Base-by-base conservation (phyloP, 1,284 basidiomycete species). In the Golubevia sp. region DNA sequence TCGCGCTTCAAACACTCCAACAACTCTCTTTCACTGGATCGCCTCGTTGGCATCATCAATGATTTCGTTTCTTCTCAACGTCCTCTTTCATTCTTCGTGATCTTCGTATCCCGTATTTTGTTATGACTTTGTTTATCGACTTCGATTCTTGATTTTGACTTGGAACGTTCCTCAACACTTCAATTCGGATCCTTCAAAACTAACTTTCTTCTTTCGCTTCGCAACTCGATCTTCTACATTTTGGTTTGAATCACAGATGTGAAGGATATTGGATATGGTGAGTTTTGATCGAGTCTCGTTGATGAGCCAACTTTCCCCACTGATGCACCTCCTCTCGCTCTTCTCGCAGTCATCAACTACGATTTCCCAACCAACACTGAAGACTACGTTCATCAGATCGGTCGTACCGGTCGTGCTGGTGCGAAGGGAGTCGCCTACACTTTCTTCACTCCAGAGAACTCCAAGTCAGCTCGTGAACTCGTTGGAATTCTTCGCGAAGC, bases 341-440 rank as follows among this genome's bases (percentile, higher is more conserved):
- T 55, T 51, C 61, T 64, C 61, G 58, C 64, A 70, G 71, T 76
- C 67, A 74, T 82, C 48, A 94, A 94, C 87, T 96, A 93, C 85
- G 94, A 97, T 85, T 97, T 97, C 88, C 93, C 95, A 2, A 97
- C 95, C 86, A 94, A 94, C 83, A 94, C 92, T 74, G 93, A 95
- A 86, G 92, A 95, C 85, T 94, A 94, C 84, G 92, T 94, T 61
- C 92, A 95, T 84, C 92, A 94, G 71, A 95, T 95, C 74, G 93
- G 93, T 65, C 92, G 93, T 84, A 62, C 71, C 44, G 88, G 87
- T 71, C 92, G 92, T 83, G 87, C 87, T 30, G 87, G 87, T 58
- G 74, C 79, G 87, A 94, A 89, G 84, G 93, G 94, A 73, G 92
- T 90, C 38, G 93, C 94, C 3, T 97, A 92, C 86, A 97, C 94